Base-by-base conservation (phyloP, 768 basidiomycete species). In the Suillus weaverae region DNA sequence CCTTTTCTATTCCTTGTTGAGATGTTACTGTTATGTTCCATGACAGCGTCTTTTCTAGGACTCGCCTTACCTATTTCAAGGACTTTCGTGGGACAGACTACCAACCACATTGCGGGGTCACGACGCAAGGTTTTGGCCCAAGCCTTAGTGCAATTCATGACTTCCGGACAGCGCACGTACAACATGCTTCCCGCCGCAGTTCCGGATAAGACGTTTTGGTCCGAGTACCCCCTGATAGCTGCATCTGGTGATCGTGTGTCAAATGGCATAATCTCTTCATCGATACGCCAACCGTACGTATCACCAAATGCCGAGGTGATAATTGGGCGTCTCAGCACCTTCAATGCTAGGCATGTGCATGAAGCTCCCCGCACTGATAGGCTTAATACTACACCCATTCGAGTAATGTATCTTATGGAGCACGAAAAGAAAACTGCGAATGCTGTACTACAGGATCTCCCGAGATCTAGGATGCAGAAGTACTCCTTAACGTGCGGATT, bases 131-230 rank as follows among this genome's bases (percentile, higher is more conserved):
- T 26, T 39, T 57, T 57, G 38, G 16, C 10, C 14, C 56, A 26
- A 57, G 56, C 53, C 53, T 54, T 54, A 54, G 53, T 35, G 33
- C 53, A 54, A 54, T 54, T 33, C 33, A 11, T 20, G 53, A 54
- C 32, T 33, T 33, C 11, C 32, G 14, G 13, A 10, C 38, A 20
- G 10, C 8, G 18, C 39, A 59, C 26, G 9, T 32, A 30, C 38
- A 41, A 30, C 39, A 57, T 30, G 38, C 22, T 41, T 30, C 26
- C 18, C 39, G 26, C 30, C 39, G 6, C 26, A 41, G 30, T 41
- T 20, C 18, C 18, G 39, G 39, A 38, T 43, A 32, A 20, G 22
- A 38, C 9, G 38, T 26, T 26, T 26, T 57, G 22, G 9, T 53
- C 14, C 38, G 36, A 57, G 26, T 26, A 26, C 26, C 26, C 26